Evolutionary conservation across 2,329 filamentous ascomycete species (phyloP).

Genomic region (Ophiostoma ips): DNA sequence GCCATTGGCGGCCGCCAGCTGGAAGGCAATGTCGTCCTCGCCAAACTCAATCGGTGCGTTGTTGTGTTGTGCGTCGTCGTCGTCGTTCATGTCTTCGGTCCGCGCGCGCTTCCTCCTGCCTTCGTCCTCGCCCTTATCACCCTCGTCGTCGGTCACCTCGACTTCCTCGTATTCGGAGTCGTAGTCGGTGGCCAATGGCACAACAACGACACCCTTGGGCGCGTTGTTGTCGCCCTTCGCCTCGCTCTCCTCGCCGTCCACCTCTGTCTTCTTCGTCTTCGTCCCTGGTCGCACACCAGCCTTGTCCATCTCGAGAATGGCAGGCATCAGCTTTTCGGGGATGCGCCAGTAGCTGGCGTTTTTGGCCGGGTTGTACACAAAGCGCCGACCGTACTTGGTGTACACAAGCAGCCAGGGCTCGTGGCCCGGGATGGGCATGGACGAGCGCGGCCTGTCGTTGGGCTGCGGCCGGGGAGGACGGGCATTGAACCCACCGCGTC

Average conservation of each 20-base stretch:
- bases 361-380: constrained; percentile 77
- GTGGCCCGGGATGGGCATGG: constrained; percentile 63
- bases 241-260: background rate
- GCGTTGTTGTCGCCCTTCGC: background rate
- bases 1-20: constrained; percentile 78
- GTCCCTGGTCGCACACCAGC: constrained; percentile 38
- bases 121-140: constrained; percentile 40
- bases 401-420: constrained; percentile 87
- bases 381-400: constrained; percentile 77
- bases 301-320: constrained; percentile 59
- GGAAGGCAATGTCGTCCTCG: constrained; percentile 87
- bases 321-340: constrained; percentile 71
- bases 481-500: constrained; percentile 29
- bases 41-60: constrained; percentile 61
- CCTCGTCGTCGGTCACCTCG: constrained; percentile 47
- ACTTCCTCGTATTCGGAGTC: constrained; percentile 68
- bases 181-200: constrained; percentile 28
- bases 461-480: constrained; percentile 55
- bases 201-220: background rate
- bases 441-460: constrained; percentile 67
- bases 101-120: constrained; percentile 27
- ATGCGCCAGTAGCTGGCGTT: constrained; percentile 93
- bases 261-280: background rate
- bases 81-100: constrained; percentile 29
- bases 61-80: constrained; percentile 17